phyloP scores from a whole-genome alignment of 176 grass and related monocot species.

The Miscanthus lutarioriparius region DNA sequence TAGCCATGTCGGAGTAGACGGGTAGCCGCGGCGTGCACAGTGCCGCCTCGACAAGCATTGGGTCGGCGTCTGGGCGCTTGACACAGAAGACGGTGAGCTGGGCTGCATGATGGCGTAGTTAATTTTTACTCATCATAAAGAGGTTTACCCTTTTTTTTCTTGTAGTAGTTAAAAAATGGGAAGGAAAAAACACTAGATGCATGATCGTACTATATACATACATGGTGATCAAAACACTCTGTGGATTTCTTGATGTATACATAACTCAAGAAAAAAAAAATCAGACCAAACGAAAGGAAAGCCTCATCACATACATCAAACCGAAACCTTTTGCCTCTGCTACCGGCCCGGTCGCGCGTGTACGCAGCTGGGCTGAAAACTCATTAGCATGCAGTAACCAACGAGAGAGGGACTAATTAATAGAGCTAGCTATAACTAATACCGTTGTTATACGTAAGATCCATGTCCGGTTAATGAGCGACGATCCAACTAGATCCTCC shows the following conservation, averaged over 20 bases:
- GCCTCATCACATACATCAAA: not conserved
- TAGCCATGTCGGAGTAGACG: no score
- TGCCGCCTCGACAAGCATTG: no score
- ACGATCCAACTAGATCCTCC: not conserved
- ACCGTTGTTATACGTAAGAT: not conserved
- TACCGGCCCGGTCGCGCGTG: not conserved
- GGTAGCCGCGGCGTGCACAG: no score
- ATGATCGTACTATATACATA: not conserved
- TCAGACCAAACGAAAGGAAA: not conserved
- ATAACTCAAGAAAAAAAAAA: slow-evolving; percentile 8
- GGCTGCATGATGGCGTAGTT: no score
- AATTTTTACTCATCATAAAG: not conserved
- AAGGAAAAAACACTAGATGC: no score
- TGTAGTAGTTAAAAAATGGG: no score
- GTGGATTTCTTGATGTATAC: slow-evolving; percentile 31
- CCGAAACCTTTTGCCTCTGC: not conserved
- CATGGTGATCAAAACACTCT: not conserved
- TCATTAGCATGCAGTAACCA: not conserved
- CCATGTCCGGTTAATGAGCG: not conserved
- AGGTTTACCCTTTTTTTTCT: no score
- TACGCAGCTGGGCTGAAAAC: slow-evolving; percentile 2
- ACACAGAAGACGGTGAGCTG: no score
- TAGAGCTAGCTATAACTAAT: not conserved
- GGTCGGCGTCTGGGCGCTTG: no score
- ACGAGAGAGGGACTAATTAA: not conserved